Evolutionary conservation across 1,284 basidiomycete species (phyloP).

Genomic region (Polyporus tsugae): DNA sequence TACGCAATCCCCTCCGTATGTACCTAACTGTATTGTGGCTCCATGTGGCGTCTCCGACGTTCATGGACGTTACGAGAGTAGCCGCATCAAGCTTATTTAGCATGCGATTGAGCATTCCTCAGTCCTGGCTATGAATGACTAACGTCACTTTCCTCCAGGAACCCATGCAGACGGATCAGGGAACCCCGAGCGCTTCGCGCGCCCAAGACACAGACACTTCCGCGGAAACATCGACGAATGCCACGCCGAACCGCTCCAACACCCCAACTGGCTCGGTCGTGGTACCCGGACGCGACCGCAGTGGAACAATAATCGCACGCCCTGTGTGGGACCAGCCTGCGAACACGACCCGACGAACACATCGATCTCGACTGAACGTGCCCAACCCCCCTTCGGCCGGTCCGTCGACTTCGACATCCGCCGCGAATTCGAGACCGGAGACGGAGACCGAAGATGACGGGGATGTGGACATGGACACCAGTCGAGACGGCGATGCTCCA

Average conservation of each 20-base stretch:
- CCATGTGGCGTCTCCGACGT: background rate
- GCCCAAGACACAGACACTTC: constrained; percentile 63
- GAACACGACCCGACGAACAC: constrained; percentile 38
- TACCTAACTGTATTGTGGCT: background rate
- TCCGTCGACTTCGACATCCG: constrained; percentile 62
- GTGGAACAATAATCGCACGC: constrained; percentile 77
- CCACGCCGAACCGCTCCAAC: constrained; percentile 63
- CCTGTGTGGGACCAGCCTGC: constrained; percentile 62
- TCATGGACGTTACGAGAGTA: background rate
- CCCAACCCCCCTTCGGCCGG: constrained; percentile 41
- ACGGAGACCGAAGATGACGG: constrained; percentile 80
- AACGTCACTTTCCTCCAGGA: constrained; percentile 34
- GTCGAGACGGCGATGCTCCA: constrained; percentile 43
- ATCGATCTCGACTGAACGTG: constrained; percentile 42
- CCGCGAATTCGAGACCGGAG: constrained; percentile 65
- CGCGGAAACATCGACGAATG: constrained; percentile 63
- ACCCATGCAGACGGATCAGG: constrained; percentile 40
- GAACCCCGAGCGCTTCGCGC: constrained; percentile 38
- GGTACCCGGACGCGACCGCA: constrained; percentile 68
- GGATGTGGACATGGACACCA: constrained; percentile 62
- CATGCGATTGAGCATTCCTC: background rate
- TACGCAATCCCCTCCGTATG: background rate
- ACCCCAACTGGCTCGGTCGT: constrained; percentile 68
- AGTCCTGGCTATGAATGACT: background rate
- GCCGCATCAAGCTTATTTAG: background rate